These are phyloP conservation scores for Fraxinus quadrangulata DNA, from an alignment of 257 asterid genomes.

Conservation along the genomic window DNA sequence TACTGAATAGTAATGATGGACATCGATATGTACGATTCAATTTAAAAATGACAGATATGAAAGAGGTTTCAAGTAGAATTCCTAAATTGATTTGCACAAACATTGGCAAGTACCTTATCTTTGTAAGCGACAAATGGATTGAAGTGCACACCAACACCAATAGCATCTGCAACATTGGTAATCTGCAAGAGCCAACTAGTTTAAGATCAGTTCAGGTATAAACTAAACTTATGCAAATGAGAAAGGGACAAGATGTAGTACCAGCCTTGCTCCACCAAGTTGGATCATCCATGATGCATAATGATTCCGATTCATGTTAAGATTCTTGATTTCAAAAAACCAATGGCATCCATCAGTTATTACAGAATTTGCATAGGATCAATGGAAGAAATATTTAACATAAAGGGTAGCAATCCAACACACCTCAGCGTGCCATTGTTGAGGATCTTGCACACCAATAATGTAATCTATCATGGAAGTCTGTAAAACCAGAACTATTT, in stretches of 20 bases:
- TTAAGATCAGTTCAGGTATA: slow-evolving; percentile 13
- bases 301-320: slow-evolving; percentile 67
- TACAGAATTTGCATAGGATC: slow-evolving; percentile 11
- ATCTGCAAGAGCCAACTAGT: slow-evolving; percentile 42
- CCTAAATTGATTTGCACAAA: slow-evolving; percentile 2
- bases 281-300: slow-evolving; percentile 80
- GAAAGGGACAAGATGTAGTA: slow-evolving; percentile 33
- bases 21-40: neutral
- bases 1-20: neutral
- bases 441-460: slow-evolving; percentile 85
- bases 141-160: slow-evolving; percentile 87
- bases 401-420: slow-evolving; percentile 23
- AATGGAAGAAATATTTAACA: slow-evolving; percentile 19
- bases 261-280: slow-evolving; percentile 86
- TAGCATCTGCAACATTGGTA: slow-evolving; percentile 59
- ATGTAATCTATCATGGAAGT: slow-evolving; percentile 82
- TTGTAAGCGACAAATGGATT: slow-evolving; percentile 72
- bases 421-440: slow-evolving; percentile 86
- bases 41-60: slow-evolving; percentile 19
- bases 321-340: slow-evolving; percentile 49
- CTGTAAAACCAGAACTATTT: slow-evolving; percentile 30
- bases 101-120: slow-evolving; percentile 45
- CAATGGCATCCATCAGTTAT: slow-evolving; percentile 24
- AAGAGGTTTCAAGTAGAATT: slow-evolving; percentile 8
- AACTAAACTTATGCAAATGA: slow-evolving; percentile 6